These are phyloP conservation scores for Suhomyces taliae DNA, from an alignment of 1,139 yeast genomes.

Conservation along the genomic window DNA sequence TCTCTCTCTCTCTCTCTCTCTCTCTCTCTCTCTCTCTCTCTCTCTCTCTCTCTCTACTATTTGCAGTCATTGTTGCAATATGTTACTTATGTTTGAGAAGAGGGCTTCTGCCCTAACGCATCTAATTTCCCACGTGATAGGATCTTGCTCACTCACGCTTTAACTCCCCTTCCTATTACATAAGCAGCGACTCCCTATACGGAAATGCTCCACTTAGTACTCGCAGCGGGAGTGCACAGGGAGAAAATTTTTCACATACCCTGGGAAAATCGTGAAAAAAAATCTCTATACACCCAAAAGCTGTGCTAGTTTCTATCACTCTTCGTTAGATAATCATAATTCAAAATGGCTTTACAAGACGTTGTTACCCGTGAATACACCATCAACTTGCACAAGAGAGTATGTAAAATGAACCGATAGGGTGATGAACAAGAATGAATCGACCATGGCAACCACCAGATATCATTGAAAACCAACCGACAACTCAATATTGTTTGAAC, in stretches of 20 bases:
- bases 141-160: neutral
- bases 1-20: no score
- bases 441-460: no score
- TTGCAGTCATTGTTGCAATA: no score
- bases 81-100: no score
- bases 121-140: no score
- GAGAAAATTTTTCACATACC: slow-evolving; percentile 12
- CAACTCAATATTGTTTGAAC: no score
- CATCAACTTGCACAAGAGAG: slow-evolving; percentile 99
- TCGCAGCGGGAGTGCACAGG: slow-evolving; percentile 12
- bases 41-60: no score
- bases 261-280: slow-evolving; percentile 10
- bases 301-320: slow-evolving; percentile 11
- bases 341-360: slow-evolving; percentile 93
- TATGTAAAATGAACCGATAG: slow-evolving; percentile 44
- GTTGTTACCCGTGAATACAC: slow-evolving; percentile 99
- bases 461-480: no score
- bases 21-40: no score
- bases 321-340: slow-evolving; percentile 16
- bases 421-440: neutral
- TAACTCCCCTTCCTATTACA: neutral
- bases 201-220: slow-evolving; percentile 1
- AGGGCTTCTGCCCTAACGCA: no score
- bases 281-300: slow-evolving; percentile 7
- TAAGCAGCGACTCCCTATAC: neutral